Evolutionary conservation across 1,139 yeast genomes (phyloP), one percentile per base, ranked within the genome.

Genomic region (Dujonia santamariae): DNA sequence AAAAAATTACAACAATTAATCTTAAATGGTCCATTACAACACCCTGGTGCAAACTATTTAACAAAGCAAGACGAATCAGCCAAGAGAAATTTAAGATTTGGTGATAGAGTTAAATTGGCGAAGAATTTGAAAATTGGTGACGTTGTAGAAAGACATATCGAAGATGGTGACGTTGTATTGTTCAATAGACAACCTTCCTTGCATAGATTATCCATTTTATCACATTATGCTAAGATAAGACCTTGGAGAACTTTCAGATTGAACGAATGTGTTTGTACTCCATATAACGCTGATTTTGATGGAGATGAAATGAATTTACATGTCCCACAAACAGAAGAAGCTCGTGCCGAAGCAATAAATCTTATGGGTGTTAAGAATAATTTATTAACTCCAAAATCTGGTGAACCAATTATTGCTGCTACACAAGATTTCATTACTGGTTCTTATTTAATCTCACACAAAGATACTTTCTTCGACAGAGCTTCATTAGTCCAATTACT

Each of bases 261-360:
- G 49, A 94, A 94, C 54, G 99, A 94, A 61, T 94, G 99, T 83
- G 98, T 92, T 12, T 94, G 99, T 69, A 92, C 98, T 0, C 98
- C 98, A 2, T 94, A 92, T 63, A 94, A 94, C 60, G 99, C 99
- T 28, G 99, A 94, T 75, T 94, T 94, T 55, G 99, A 94, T 61
- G 99, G 99, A 60, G 99, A 94, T 63, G 99, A 94, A 63, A 94
- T 94, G 99, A 94, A 94, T 59, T 71, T 94, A 55, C 99, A 94
- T 55, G 98, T 94, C 29, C 98, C 98, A 2, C 99, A 94, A 63
- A 92, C 98, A 0, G 98, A 94, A 61, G 99, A 94, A 61, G 98
- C 98, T 1, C 72, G 98, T 47, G 95, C 98, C 0, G 98, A 94
- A 61, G 98, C 98, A 13, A 87, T 92, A 59, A 86, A 86, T 51